Evolutionary conservation across 2,329 filamentous ascomycete genomes (phyloP), one percentile per base, ranked within the genome.

Genomic region (Taxawa tesnikishii): DNA sequence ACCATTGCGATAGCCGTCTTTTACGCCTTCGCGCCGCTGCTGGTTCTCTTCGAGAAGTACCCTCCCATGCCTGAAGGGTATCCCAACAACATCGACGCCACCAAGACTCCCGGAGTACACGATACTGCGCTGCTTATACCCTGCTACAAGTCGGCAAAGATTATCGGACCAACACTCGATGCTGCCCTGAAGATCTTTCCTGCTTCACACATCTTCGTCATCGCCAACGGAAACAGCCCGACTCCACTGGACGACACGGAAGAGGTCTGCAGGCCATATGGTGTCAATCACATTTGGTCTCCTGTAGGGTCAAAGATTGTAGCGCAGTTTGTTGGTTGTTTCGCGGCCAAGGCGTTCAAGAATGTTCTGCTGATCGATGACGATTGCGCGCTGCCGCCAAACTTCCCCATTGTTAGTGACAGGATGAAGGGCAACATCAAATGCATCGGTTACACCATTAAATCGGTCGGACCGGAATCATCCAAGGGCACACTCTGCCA

Each of bases 391-490:
- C 49, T 68, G 4, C 64, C 63, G 2, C 45, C 59, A 0, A 61
- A 64, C 36, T 65, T 67, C 30, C 63, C 62, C 4, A 53, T 68
- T 4, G 60, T 63, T 14, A 59, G 54, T 2, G 54, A 64, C 12
- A 52, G 62, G 6, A 49, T 67, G 4, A 52, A 46, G n/a, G 56
- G 50, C 1, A 47, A 46, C 8, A 51, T 64, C 16, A 55, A 56
- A 32, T 65, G 61, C 32, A 55, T 68, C 24, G 63, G 64, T 0
- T 68, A 68, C 42, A 65, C 63, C 2, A 66, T 67, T 39, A 65
- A 65, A 38, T 41, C 40, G 6, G 45, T 46, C 9, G 43, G 45
- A 2, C 41, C 42, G 1, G 18, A 39, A 6, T 40, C 38, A 8
- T 38, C 35, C 4, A 18, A 26, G 10, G 45, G 45, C 4, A 45